Evolutionary conservation across 2,329 filamentous ascomycete species (phyloP).

Genomic region (Rosellinia necatrix): DNA sequence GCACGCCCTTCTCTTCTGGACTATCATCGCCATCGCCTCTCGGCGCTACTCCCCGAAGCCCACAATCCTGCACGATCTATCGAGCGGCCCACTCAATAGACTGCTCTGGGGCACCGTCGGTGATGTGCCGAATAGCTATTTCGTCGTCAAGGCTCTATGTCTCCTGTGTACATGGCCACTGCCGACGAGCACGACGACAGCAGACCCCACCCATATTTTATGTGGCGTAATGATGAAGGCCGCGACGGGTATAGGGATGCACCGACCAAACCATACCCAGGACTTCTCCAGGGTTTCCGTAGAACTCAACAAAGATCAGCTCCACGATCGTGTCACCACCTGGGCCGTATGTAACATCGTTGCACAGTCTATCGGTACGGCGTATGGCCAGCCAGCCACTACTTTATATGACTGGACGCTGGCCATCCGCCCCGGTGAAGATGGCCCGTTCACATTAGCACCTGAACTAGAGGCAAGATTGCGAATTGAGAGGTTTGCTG

Average conservation of each 20-base stretch:
- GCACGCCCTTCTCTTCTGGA: constrained; percentile 84
- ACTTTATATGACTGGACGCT: constrained; percentile 78
- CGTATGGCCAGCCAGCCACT: constrained; percentile 80
- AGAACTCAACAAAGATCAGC: constrained; percentile 77
- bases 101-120: constrained; percentile 78
- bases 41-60: constrained; percentile 70
- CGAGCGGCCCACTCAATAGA: constrained; percentile 67
- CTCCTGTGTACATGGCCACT: constrained; percentile 82
- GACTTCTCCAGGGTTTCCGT: constrained; percentile 79
- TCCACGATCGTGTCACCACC: constrained; percentile 77
- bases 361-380: constrained; percentile 79
- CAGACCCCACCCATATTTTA: constrained; percentile 80
- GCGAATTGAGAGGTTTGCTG: constrained; percentile 74
- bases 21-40: constrained; percentile 75
- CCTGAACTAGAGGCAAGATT: constrained; percentile 69
- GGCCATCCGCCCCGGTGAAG: constrained; percentile 63
- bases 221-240: constrained; percentile 87
- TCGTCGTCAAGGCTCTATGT: constrained; percentile 80
- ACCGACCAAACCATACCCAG: constrained; percentile 79
- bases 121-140: constrained; percentile 77
- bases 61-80: constrained; percentile 68
- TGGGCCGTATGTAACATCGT: constrained; percentile 89
- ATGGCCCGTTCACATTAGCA: constrained; percentile 62
- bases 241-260: constrained; percentile 80
- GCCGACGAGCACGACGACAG: constrained; percentile 78